Base-by-base conservation (phyloP, 768 basidiomycete species). In the Tylopilus sp. region DNA sequence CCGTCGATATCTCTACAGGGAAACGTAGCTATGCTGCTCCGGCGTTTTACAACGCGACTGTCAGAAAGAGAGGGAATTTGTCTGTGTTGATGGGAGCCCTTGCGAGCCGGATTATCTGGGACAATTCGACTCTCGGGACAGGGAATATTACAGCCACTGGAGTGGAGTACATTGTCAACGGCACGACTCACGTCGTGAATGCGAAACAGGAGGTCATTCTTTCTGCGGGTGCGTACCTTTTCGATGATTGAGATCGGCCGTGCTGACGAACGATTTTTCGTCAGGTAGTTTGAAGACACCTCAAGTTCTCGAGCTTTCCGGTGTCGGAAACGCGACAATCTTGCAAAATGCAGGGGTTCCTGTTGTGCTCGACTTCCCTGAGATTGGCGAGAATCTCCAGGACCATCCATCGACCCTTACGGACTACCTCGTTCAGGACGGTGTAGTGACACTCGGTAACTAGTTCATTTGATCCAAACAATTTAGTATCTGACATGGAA, bases 361-460 rank as follows among this genome's bases (percentile, higher is more conserved):
- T 19, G n/a, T 37, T 19, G n/a, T 21, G 21, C 34, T 36, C 6
- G 34, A 36, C 34, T 36, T 36, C 34, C 34, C 50, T 13, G 12
- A 40, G 16, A 17, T 48, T 19, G 51, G 51, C 28, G 51, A 48
- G 28, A 48, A 52, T 17, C 29, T 52, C 4, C 45, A 52, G 22
- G 51, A 49, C 16, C 51, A 52, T 7, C 22, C 36, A 3, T 11
- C 31, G 29, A 25, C 36, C 3, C 13, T 1, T 6, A 48, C 16
- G 6, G 45, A 52, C 2, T 52, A 48, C 24, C 24, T 25, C 6
- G 22, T 19, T 21, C 16, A 36, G 17, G 16, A 36, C 13, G 34
- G 34, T 36, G 34, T 36, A 16, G 7, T 36, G 34, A 36, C 34
- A n/a, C 34, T 36, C 3, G 34, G 34, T 36, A 36, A 36, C n/a